These are phyloP conservation scores for Scheffersomyces spartinae DNA, from an alignment of 805 yeast species.

Conservation along the genomic window DNA sequence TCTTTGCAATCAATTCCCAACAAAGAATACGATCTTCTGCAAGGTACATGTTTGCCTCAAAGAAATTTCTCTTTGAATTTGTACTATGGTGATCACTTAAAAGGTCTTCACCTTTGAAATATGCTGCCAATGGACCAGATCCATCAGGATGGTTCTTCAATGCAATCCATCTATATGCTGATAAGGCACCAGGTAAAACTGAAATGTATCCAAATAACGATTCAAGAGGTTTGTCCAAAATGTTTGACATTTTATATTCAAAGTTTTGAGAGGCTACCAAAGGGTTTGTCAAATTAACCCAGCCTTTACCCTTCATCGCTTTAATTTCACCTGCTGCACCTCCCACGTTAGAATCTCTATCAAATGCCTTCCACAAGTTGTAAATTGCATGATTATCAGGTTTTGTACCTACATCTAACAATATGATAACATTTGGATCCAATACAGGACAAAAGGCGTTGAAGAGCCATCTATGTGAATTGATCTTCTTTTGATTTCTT, in stretches of 20 bases:
- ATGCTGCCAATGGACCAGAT: conserved; percentile 80
- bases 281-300: conserved; percentile 76
- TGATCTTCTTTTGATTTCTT: conserved; percentile 82
- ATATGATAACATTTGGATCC: conserved; percentile 81
- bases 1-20: conserved; percentile 91
- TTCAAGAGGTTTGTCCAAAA: conserved; percentile 88
- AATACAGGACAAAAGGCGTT: conserved; percentile 88
- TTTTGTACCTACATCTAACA: conserved; percentile 95
- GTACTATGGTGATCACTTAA: conserved; percentile 12
- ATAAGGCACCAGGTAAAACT: conserved; percentile 91
- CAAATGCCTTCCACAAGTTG: conserved; percentile 96
- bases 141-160: conserved; percentile 78
- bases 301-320: conserved; percentile 86
- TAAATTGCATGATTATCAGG: conserved; percentile 85
- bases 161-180: conserved; percentile 89
- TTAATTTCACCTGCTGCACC: conserved; percentile 99
- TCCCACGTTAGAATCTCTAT: conserved; percentile 90
- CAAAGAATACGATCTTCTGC: conserved; percentile 96
- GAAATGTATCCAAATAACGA: conserved; percentile 87
- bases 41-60: conserved; percentile 91
- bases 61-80: conserved; percentile 57
- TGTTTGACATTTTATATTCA: conserved; percentile 95
- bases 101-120: conserved; percentile 76
- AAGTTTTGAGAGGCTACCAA: conserved; percentile 93
- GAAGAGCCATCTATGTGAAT: conserved; percentile 96